Evolutionary conservation across 208 protist species (phyloP).

Genomic region (Trypanosoma vivax): DNA sequence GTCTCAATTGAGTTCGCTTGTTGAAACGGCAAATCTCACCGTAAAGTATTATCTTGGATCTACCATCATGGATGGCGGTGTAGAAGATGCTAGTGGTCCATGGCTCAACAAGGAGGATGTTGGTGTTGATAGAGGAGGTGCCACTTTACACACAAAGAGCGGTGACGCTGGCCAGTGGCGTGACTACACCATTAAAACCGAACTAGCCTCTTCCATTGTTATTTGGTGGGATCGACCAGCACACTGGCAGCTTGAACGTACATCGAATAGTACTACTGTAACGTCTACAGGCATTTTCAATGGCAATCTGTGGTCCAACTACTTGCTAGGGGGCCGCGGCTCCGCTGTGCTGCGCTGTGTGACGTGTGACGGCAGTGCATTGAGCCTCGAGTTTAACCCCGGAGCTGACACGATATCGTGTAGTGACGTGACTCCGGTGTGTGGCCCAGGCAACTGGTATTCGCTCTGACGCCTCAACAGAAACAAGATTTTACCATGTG

Average conservation of each 20-base stretch:
- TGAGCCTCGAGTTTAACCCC: slow-evolving; percentile 39
- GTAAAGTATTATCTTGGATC: neutral
- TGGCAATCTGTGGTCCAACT: neutral
- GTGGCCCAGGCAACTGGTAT: neutral
- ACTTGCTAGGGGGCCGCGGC: neutral
- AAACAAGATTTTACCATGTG: too few species aligned
- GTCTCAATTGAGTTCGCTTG: slow-evolving; percentile 6
- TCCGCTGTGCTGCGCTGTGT: slow-evolving; percentile 34
- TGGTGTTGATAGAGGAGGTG: neutral
- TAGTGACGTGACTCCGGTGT: neutral
- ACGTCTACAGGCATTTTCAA: too few species aligned
- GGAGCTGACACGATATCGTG: slow-evolving; percentile 10
- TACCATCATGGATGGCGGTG: neutral
- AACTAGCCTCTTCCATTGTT: slow-evolving; percentile 14
- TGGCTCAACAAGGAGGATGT: neutral
- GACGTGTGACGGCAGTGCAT: slow-evolving; percentile 54
- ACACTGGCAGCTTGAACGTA: slow-evolving; percentile 14
- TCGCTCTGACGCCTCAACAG: neutral
- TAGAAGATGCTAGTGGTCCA: neutral
- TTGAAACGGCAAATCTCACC: neutral
- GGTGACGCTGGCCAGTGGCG: neutral
- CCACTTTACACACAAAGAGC: neutral
- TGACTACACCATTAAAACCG: slow-evolving; percentile 10
- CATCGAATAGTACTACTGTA: neutral
- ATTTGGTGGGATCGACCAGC: slow-evolving; percentile 20